Evolutionary conservation across 257 asterid species (phyloP).

Genomic region (Solanum sitiens): DNA sequence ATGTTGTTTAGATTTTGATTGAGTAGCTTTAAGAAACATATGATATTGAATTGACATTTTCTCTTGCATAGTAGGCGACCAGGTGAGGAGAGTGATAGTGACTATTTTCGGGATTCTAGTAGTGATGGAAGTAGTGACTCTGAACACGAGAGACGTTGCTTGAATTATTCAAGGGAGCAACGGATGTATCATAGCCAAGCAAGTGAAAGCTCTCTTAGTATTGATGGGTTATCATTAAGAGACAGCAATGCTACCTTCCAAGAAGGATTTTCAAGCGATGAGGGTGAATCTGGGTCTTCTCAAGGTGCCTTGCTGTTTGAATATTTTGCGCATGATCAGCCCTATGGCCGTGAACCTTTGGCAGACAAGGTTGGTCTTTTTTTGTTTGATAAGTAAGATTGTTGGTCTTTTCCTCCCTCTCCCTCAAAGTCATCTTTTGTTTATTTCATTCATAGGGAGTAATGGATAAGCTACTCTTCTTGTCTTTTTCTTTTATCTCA

Average conservation of each 20-base stretch:
- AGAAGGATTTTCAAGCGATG: slow-evolving; percentile 85
- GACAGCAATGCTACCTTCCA: slow-evolving; percentile 42
- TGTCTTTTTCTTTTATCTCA: background rate
- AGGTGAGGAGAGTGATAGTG: slow-evolving; percentile 88
- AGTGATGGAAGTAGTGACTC: slow-evolving; percentile 94
- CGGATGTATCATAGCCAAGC: slow-evolving; percentile 14
- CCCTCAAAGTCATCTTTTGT: background rate
- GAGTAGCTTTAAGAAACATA: background rate
- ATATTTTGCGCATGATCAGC: slow-evolving; percentile 66
- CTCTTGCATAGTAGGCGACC: slow-evolving; percentile 35
- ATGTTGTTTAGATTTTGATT: background rate
- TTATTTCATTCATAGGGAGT: background rate
- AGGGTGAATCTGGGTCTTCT: slow-evolving; percentile 72
- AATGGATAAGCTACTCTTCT: background rate
- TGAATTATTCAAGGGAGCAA: slow-evolving; percentile 29
- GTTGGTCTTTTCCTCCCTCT: background rate
- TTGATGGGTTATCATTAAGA: slow-evolving; percentile 21
- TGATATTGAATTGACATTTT: background rate
- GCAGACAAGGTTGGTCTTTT: slow-evolving; percentile 33
- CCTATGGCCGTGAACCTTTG: slow-evolving; percentile 76
- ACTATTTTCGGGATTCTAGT: slow-evolving; percentile 68
- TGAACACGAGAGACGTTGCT: slow-evolving; percentile 54
- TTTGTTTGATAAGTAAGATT: background rate
- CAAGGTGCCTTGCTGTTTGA: slow-evolving; percentile 67
- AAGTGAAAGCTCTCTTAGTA: slow-evolving; percentile 18